Base-by-base conservation (phyloP, 208 protist genomes). In the Crithidia sp. region DNA sequence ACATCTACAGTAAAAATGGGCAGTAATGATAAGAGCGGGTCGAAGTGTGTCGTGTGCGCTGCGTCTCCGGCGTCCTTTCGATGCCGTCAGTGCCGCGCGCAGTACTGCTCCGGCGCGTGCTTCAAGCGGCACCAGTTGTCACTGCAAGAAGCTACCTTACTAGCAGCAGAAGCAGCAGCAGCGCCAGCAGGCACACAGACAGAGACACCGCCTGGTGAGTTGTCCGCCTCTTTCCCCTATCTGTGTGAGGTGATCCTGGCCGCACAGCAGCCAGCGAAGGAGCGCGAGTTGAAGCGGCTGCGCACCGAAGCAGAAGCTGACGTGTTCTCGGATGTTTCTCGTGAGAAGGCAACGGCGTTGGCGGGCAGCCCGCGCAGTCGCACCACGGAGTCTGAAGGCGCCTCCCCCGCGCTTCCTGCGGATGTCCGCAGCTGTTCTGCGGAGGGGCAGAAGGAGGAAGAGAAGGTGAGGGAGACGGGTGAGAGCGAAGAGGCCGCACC, bases 101-200 rank as follows among this genome's bases (percentile, higher is more conserved):
- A 78, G n/a, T 95, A 93, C 80, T 95, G 90, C 71, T 84, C 75
- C 36, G 68, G 81, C 8, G 43, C 65, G 36, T 95, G 87, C 69
- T 86, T 76, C 76, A 93, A 90, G 67, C 28, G 28, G 4, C 87
- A 95, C 62, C 82, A 83, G 52, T 43, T 54, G 63, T 12, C 60
- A n/a, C 57, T 60, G 37, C 72, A 71, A 10, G 71, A 77, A 40
- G 58, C 61, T 28, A 28, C 28, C 28, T 28, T 28, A 28, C 28
- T 28, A 8, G 53, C 60, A 17, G 69, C 49, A 14, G 69, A 41
- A 9, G 60, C 50, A 50, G 19, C 54, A 7, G 40, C 8, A 0
- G 28, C 28, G 28, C 28, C 28, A 28, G 28, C 28, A 28, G 28
- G 28, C 28, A 28, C 28, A 28, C 28, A 49, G 16, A 62, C 10